Evolutionary conservation across 192 early-diverging fungal species (phyloP).

Genomic region (Umbelopsis sp.): DNA sequence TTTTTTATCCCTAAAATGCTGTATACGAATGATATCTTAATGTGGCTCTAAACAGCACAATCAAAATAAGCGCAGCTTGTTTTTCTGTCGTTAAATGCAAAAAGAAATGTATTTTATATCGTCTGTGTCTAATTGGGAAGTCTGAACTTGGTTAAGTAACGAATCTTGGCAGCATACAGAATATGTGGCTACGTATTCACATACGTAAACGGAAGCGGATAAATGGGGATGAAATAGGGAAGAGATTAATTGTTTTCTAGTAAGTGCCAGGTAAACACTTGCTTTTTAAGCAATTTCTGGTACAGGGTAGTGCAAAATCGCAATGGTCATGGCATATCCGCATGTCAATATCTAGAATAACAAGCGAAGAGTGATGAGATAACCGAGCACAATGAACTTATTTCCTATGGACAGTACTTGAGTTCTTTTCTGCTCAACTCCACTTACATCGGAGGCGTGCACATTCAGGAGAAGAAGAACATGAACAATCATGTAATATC

Average conservation of each 20-base stretch:
- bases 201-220: neutral
- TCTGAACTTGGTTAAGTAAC: too few relatives aligned
- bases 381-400: neutral
- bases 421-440: neutral
- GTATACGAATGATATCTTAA: neutral
- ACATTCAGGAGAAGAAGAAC: neutral
- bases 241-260: too few relatives aligned
- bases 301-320: neutral
- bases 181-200: too few relatives aligned
- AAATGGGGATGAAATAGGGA: neutral
- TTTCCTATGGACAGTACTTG: neutral
- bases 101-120: neutral
- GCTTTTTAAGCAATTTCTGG: neutral
- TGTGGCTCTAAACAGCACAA: neutral
- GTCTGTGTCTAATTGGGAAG: neutral
- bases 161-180: too few relatives aligned
- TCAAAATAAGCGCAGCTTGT: neutral
- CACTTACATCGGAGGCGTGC: neutral
- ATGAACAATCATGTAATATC: neutral
- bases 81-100: neutral
- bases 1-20: neutral
- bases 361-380: too few relatives aligned
- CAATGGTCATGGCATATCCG: neutral
- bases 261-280: neutral
- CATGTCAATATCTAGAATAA: neutral